phyloP scores from a whole-genome alignment of 116 monocot species.

The Dioscorea cayenensis region DNA sequence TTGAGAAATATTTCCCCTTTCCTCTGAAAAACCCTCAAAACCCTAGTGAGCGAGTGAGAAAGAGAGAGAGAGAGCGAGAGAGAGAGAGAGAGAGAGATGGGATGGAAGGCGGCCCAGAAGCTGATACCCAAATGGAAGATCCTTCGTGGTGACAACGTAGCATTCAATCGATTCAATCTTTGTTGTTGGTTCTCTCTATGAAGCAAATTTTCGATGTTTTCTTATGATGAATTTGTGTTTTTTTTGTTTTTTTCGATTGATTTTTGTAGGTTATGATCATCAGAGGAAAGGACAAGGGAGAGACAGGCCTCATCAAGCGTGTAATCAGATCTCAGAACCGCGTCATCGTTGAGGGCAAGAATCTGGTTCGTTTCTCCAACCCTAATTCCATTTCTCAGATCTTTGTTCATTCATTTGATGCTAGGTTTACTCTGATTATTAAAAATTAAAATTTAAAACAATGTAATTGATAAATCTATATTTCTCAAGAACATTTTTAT shows the following conservation, averaged over 20 bases:
- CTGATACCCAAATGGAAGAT: conserved; percentile 85
- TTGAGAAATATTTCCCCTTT: too few species aligned
- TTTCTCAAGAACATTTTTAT: too few species aligned
- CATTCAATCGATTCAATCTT: background rate
- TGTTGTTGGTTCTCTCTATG: background rate
- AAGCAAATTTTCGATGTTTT: background rate
- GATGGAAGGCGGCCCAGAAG: conserved; percentile 96
- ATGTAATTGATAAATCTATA: too few species aligned
- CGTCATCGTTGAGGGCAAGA: conserved; percentile 93
- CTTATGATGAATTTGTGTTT: conserved; percentile 2
- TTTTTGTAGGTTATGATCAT: conserved; percentile 84
- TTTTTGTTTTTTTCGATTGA: background rate
- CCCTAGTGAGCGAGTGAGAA: background rate
- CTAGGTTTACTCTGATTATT: background rate
- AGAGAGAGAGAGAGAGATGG: conserved; percentile 36
- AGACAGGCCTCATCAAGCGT: conserved; percentile 76
- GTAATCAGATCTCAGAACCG: conserved; percentile 89
- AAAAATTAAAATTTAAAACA: too few species aligned
- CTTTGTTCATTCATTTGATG: background rate
- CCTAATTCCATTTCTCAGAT: background rate
- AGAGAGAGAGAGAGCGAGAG: background rate
- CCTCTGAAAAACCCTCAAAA: background rate
- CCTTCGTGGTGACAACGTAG: conserved; percentile 82
- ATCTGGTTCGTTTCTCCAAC: conserved; percentile 55
- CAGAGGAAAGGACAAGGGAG: conserved; percentile 92